A percentile compares a stretch with the other conserved stretches of the same genome.
phyloP scores from a whole-genome alignment of 1,284 basidiomycete genomes.

The Heterobasidion irregulare region DNA sequence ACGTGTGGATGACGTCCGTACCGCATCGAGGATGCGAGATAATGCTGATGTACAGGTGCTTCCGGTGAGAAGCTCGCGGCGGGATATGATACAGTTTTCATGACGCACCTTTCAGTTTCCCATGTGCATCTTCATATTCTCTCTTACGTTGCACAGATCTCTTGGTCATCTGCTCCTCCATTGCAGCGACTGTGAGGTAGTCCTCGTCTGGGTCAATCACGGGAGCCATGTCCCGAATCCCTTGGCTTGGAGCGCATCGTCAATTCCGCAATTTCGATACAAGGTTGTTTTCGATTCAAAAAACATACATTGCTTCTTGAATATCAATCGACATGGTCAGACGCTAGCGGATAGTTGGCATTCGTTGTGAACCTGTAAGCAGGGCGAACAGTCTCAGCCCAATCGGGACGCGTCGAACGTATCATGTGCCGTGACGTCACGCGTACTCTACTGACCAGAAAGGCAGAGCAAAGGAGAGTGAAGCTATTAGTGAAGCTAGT shows the following conservation, averaged over 20 bases:
- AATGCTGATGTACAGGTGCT: slow-evolving; percentile 33
- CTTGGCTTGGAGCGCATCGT: slow-evolving; percentile 30
- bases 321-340: background rate
- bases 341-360: no score
- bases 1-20: slow-evolving; percentile 60
- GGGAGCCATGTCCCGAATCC: slow-evolving; percentile 55
- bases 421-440: slow-evolving; percentile 3
- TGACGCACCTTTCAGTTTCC: slow-evolving; percentile 47
- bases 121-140: slow-evolving; percentile 55
- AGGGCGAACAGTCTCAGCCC: background rate
- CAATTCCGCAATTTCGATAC: background rate
- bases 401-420: background rate
- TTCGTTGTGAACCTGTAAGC: background rate
- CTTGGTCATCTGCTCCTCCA: slow-evolving; percentile 56
- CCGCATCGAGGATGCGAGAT: slow-evolving; percentile 57
- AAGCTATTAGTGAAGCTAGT: no score
- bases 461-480: background rate
- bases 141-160: slow-evolving; percentile 48
- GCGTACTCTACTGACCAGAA: background rate
- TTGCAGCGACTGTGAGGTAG: slow-evolving; percentile 60
- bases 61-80: background rate
- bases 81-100: background rate
- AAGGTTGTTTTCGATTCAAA: background rate
- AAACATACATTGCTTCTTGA: background rate
- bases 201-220: slow-evolving; percentile 72